Conservation (phyloP, 148 eudicot species). For the Suaeda aralocaspica region DNA sequence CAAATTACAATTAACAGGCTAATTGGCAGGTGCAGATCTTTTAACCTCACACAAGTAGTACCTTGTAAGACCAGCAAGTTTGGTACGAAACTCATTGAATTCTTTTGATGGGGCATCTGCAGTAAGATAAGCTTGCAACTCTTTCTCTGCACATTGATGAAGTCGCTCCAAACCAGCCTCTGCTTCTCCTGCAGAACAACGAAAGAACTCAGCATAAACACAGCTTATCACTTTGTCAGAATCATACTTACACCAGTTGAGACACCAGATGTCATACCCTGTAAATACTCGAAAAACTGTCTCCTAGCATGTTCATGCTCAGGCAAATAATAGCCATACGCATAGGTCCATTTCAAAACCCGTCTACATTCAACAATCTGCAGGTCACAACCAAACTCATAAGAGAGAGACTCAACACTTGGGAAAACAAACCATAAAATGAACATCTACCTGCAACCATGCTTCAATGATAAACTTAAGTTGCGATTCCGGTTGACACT, state of each 20-base stretch:
- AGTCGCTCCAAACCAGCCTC: constrained; percentile 89
- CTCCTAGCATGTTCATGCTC: constrained; percentile 73
- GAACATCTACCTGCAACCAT: constrained; percentile 67
- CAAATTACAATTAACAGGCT: too few relatives aligned
- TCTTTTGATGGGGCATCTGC: constrained; percentile 65
- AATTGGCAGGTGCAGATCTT: too few relatives aligned
- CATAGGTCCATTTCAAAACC: constrained; percentile 92
- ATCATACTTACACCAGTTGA: not conserved
- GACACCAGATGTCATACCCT: constrained; percentile 40
- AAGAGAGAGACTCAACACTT: not conserved
- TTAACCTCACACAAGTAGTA: constrained; percentile 5
- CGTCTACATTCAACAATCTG: constrained; percentile 97
- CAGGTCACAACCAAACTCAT: constrained; percentile 21
- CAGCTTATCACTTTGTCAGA: not conserved
- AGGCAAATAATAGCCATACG: constrained; percentile 81
- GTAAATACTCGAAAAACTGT: constrained; percentile 82
- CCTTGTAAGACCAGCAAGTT: constrained; percentile 84
- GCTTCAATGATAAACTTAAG: constrained; percentile 82
- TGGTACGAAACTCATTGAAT: constrained; percentile 72
- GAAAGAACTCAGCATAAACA: constrained; percentile 8
- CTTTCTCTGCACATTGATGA: constrained; percentile 96
- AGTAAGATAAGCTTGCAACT: constrained; percentile 58
- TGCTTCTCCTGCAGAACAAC: constrained; percentile 61
- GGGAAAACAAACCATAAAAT: not conserved
- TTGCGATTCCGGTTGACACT: constrained; percentile 77